A percentile compares a stretch with the other conserved stretches of the same genome.
These are phyloP conservation scores for Gossypium ekmanianum DNA, from an alignment of 345 rosid species.

Conservation along the genomic window DNA sequence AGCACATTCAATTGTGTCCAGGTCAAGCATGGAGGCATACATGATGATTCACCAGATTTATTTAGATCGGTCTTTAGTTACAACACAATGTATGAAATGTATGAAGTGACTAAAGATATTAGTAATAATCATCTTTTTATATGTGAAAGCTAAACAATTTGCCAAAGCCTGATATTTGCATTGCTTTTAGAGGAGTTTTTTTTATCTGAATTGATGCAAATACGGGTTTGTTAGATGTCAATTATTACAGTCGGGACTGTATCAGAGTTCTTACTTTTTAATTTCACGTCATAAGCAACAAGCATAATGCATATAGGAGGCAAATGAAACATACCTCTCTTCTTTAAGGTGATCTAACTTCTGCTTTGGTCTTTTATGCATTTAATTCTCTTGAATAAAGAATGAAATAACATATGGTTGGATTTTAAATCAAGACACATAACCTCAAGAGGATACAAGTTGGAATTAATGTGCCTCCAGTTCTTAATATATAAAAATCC, in stretches of 20 bases:
- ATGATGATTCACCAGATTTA: slow-evolving; percentile 1
- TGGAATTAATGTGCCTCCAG: not conserved
- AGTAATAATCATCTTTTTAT: not conserved
- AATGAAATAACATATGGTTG: not conserved
- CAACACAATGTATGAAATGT: not conserved
- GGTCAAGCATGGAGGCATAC: not conserved
- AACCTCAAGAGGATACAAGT: slow-evolving; percentile 1
- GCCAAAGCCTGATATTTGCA: not conserved
- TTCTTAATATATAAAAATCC: not conserved
- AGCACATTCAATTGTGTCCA: slow-evolving; percentile 1
- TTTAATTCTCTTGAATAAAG: slow-evolving; percentile 1
- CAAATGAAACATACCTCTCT: not conserved
- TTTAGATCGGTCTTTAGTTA: not conserved
- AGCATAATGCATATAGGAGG: not conserved
- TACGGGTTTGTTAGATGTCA: no score
- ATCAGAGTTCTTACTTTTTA: not conserved
- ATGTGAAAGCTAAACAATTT: slow-evolving; percentile 3
- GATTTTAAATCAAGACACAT: slow-evolving; percentile 9
- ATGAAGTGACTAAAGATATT: not conserved
- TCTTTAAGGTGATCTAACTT: not conserved
- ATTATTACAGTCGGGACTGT: no score
- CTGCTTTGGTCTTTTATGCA: not conserved
- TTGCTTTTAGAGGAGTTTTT: not conserved
- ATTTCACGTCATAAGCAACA: not conserved
- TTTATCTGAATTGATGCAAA: not conserved